A percentile compares a stretch with the other conserved stretches of the same genome.
Conservation (phyloP, 2,329 filamentous ascomycete species). For the Xylariaceae sp. region DNA sequence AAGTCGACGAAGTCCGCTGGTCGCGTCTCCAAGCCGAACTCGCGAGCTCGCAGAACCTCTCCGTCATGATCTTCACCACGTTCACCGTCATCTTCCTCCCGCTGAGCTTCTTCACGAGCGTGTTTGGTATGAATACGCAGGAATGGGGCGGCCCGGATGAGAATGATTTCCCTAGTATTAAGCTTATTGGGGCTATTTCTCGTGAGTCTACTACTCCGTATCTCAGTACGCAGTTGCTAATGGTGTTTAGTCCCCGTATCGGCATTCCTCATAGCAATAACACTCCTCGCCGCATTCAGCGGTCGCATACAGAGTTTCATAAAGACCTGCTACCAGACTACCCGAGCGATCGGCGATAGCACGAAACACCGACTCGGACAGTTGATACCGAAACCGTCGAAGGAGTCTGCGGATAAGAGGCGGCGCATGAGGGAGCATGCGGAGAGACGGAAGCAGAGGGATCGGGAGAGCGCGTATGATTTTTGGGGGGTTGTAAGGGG, state of each 20-base stretch:
- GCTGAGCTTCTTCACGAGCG: slow-evolving; percentile 58
- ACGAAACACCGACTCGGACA: slow-evolving; percentile 19
- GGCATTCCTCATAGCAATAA: slow-evolving; percentile 42
- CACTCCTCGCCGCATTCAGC: slow-evolving; percentile 54
- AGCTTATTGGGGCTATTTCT: slow-evolving; percentile 44
- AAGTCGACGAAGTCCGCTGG: slow-evolving; percentile 60
- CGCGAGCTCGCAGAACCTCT: slow-evolving; percentile 55
- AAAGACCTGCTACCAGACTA: slow-evolving; percentile 24
- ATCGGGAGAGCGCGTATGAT: slow-evolving; percentile 35
- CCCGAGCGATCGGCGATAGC: slow-evolving; percentile 14
- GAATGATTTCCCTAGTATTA: slow-evolving; percentile 39
- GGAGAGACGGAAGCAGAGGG: slow-evolving; percentile 18
- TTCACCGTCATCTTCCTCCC: slow-evolving; percentile 61
- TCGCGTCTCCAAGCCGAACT: slow-evolving; percentile 58
- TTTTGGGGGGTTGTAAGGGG: slow-evolving; percentile 37
- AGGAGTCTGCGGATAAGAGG: slow-evolving; percentile 24
- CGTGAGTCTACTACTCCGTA: no score
- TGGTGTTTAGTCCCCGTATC: slow-evolving; percentile 46
- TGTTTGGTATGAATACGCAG: slow-evolving; percentile 60
- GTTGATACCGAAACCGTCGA: slow-evolving; percentile 28
- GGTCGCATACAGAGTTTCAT: slow-evolving; percentile 37
- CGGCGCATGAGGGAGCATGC: slow-evolving; percentile 21
- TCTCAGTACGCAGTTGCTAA: no score
- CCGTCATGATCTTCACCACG: slow-evolving; percentile 61
- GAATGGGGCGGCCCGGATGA: slow-evolving; percentile 49